Conservation (phyloP, 768 basidiomycete species). For the Mycena leptocephala region DNA sequence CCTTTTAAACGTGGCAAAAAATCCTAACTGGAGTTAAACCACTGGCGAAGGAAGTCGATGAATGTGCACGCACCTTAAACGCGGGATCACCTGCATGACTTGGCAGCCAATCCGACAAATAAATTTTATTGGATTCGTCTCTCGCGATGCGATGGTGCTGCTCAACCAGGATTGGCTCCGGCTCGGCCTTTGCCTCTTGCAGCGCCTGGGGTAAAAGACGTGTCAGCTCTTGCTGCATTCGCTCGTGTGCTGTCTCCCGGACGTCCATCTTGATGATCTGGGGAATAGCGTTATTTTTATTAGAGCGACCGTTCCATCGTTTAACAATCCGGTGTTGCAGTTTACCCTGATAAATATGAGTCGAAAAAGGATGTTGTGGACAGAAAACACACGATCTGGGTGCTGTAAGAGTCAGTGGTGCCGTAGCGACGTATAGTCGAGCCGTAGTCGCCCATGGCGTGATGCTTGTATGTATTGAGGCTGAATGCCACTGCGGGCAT, state of each 20-base stretch:
- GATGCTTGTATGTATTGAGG: slow-evolving; percentile 52
- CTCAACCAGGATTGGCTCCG: neutral
- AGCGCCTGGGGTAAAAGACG: neutral
- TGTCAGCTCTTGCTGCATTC: neutral
- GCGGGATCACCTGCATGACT: neutral
- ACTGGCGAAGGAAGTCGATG: neutral
- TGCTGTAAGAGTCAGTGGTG: no score
- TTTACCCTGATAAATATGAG: slow-evolving; percentile 47
- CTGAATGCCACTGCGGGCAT: slow-evolving; percentile 45
- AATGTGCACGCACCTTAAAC: neutral
- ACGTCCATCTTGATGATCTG: no score
- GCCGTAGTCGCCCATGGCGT: slow-evolving; percentile 53
- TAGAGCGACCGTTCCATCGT: slow-evolving; percentile 40
- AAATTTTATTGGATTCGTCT: neutral
- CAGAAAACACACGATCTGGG: slow-evolving; percentile 48
- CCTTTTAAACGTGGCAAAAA: neutral
- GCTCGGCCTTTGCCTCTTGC: neutral
- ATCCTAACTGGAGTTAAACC: neutral
- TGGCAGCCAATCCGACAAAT: neutral
- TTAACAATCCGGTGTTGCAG: slow-evolving; percentile 51
- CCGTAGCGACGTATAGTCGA: slow-evolving; percentile 46
- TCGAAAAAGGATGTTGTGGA: neutral
- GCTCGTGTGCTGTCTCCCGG: neutral
- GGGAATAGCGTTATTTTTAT: no score
- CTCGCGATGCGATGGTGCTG: neutral